These are phyloP conservation scores for Bolboschoenoplectus hybrid DNA, from an alignment of 202 grass and related monocot genomes.

Conservation along the genomic window DNA sequence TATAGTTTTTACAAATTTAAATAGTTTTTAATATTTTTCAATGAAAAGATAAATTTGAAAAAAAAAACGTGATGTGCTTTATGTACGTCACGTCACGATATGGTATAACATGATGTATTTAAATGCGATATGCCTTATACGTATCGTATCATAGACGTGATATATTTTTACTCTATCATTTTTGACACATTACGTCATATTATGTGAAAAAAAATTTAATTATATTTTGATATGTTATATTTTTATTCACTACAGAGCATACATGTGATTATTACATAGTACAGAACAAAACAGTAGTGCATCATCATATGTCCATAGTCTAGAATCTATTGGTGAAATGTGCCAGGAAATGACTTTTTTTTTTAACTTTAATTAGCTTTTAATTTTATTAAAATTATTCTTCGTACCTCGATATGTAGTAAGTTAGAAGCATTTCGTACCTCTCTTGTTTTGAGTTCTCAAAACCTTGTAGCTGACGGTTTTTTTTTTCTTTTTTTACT, in stretches of 20 bases:
- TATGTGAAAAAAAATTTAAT: too few relatives aligned
- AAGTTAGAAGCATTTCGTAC: slow-evolving; percentile 11
- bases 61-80: too few relatives aligned
- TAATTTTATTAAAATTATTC: slow-evolving; percentile 40
- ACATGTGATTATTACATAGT: neutral
- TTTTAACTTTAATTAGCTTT: slow-evolving; percentile 25
- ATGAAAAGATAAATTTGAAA: too few relatives aligned
- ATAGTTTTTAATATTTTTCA: too few relatives aligned
- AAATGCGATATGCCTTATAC: too few relatives aligned
- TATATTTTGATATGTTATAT: too few relatives aligned
- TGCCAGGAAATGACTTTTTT: neutral
- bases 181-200: too few relatives aligned
- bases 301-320: neutral
- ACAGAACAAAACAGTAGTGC: neutral
- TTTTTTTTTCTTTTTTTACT: neutral
- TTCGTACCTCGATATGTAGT: slow-evolving; percentile 14
- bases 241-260: neutral
- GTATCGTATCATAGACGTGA: too few relatives aligned
- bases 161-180: too few relatives aligned
- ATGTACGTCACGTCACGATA: too few relatives aligned
- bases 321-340: neutral
- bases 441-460: neutral
- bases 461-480: neutral
- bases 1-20: too few relatives aligned
- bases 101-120: too few relatives aligned